Evolutionary conservation across 495 filamentous ascomycete genomes (phyloP).

Genomic region (Penicillium macrosclerotiorum): DNA sequence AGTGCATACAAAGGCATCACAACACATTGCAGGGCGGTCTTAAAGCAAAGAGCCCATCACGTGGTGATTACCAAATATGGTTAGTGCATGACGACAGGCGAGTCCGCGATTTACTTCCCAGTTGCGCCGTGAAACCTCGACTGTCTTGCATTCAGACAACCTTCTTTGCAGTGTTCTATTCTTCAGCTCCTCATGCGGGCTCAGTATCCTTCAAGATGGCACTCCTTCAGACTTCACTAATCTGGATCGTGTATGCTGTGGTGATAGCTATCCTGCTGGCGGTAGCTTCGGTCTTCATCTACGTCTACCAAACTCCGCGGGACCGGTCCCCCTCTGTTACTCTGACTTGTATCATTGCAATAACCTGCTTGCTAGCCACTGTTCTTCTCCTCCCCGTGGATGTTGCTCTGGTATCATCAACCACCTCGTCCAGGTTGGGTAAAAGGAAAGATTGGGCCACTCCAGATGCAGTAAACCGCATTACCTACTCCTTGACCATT

Average conservation of each 20-base stretch:
- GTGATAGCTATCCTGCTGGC: conserved; percentile 68
- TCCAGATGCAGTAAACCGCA: conserved; percentile 68
- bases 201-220: conserved; percentile 46
- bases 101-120: conserved; percentile 7
- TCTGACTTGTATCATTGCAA: conserved; percentile 77
- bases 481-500: conserved; percentile 74
- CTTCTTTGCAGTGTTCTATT: background rate
- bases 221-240: conserved; percentile 77
- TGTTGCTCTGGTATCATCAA: conserved; percentile 90
- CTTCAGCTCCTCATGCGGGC: conserved; percentile 14
- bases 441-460: conserved; percentile 94
- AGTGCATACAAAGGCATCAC: background rate
- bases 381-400: conserved; percentile 92
- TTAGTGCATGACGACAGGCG: conserved; percentile 19
- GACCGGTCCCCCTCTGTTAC: conserved; percentile 81
- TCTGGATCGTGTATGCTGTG: conserved; percentile 88
- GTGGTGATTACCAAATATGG: conserved; percentile 9
- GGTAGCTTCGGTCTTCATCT: conserved; percentile 77
- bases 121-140: background rate
- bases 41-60: conserved; percentile 12
- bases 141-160: background rate
- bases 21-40: conserved; percentile 10
- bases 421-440: conserved; percentile 70
- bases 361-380: conserved; percentile 85
- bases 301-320: conserved; percentile 79